phyloP scores from a whole-genome alignment of 345 rosid species.

The Firmiana major region DNA sequence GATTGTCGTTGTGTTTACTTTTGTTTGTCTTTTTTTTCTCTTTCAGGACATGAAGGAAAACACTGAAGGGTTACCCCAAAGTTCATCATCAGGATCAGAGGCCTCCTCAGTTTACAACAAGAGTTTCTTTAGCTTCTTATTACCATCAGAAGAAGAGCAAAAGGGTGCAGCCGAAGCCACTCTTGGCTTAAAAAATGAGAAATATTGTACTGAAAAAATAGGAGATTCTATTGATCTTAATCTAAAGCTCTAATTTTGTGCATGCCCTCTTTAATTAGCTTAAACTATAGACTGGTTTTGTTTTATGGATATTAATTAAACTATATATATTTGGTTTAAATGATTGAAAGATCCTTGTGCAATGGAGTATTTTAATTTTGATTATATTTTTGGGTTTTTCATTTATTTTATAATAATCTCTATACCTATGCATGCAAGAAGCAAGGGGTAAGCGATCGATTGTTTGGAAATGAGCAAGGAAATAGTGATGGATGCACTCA shows the following conservation, averaged over 20 bases:
- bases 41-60: slow-evolving; percentile 32
- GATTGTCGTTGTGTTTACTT: background rate
- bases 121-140: slow-evolving; percentile 43
- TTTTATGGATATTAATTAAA: background rate
- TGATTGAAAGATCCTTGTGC: background rate
- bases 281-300: background rate
- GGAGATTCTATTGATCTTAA: slow-evolving; percentile 55
- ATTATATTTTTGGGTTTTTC: background rate
- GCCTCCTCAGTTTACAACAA: slow-evolving; percentile 16
- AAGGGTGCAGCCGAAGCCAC: slow-evolving; percentile 25
- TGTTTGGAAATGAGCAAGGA: too few species aligned
- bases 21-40: slow-evolving; percentile 1
- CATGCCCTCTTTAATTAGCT: background rate
- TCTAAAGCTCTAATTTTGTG: slow-evolving; percentile 36
- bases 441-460: too few species aligned
- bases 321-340: background rate
- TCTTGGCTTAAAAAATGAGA: slow-evolving; percentile 30
- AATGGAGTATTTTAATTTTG: background rate
- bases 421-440: background rate
- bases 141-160: slow-evolving; percentile 28
- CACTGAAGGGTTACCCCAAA: slow-evolving; percentile 17
- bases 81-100: slow-evolving; percentile 1
- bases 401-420: background rate
- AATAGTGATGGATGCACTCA: too few species aligned
- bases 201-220: slow-evolving; percentile 23